Evolutionary conservation across 768 basidiomycete genomes (phyloP), one percentile per base, ranked within the genome.

Genomic region (Nidula microcarpa): DNA sequence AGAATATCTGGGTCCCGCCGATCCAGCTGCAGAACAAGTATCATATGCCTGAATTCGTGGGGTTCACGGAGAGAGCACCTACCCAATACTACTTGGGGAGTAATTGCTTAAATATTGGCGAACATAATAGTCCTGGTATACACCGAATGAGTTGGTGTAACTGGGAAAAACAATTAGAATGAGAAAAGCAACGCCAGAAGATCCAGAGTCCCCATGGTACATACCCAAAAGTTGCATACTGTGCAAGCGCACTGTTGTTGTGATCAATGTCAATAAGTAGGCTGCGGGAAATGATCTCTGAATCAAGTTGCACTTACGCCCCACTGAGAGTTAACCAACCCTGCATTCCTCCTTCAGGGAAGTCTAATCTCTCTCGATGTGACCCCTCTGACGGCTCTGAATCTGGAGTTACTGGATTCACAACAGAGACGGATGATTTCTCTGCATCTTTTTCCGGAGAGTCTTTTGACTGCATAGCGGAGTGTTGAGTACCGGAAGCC

Each of bases 1-100:
- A 60, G 53, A 77, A 78, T 14, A 79, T 68, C 56, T 85, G 81
- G 0, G 70, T 61, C 3, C 81, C 79, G 6, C 82, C 84, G 39
- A 85, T 76, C 74, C 74, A 75, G 32, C 74, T 75, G 35, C 30
- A 49, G 16, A 23, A 49, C 17, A 17, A 35, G 44, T 18, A 32
- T 43, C 5, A 48, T 35, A 45, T 41, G 7, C 18, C 39, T 13
- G 23, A n/a, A n/a, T 36, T 43, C 17, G 6, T n/a, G 34, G 16
- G 34, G 35, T 16, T 10, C 18, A 34, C 1, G 16, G 23, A 50
- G 39, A 43, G 49, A 34, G 17, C 34, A 59, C 64, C 34, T 61
- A 71, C 69, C 71, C 70, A 35, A 74, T 73, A 37, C 68, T 66
- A 17, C 69, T 72, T 5, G 73, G 63, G 16, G 70, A 65, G 43